Evolutionary conservation across 257 asterid genomes (phyloP).

Genomic region (Capsicum pubescens): DNA sequence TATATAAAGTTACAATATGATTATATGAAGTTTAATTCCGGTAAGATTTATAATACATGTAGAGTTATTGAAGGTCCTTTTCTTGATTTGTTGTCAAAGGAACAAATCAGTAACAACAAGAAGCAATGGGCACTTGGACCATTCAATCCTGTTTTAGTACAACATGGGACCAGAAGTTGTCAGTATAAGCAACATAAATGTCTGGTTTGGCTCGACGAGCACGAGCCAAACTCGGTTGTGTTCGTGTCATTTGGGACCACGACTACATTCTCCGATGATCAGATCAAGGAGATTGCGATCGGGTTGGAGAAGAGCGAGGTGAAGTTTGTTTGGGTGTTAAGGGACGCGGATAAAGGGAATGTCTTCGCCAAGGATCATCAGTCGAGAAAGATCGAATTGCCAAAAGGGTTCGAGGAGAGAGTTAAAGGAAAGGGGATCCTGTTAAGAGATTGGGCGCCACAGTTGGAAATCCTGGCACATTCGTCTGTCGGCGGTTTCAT

Average conservation of each 20-base stretch:
- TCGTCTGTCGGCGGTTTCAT: constrained; percentile 55
- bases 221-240: constrained; percentile 44
- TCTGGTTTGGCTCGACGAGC: constrained; percentile 54
- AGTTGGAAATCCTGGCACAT: constrained; percentile 58
- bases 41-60: constrained; percentile 69
- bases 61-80: constrained; percentile 54
- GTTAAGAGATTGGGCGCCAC: constrained; percentile 65
- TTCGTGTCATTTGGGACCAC: constrained; percentile 62
- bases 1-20: constrained; percentile 45
- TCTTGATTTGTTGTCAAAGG: constrained; percentile 46
- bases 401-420: constrained; percentile 54
- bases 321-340: constrained; percentile 54
- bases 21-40: constrained; percentile 46
- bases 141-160: constrained; percentile 53
- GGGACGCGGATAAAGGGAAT: constrained; percentile 51
- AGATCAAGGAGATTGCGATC: constrained; percentile 50
- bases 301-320: constrained; percentile 51
- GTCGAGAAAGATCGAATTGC: constrained; percentile 28
- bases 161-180: not conserved
- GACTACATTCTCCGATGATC: constrained; percentile 44
- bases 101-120: constrained; percentile 43
- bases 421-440: constrained; percentile 46
- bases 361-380: not conserved
- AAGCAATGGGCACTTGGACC: constrained; percentile 83
- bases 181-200: constrained; percentile 39